These are phyloP conservation scores for Stereocaulon alpinum DNA, from an alignment of 495 filamentous ascomycete species.

Conservation along the genomic window DNA sequence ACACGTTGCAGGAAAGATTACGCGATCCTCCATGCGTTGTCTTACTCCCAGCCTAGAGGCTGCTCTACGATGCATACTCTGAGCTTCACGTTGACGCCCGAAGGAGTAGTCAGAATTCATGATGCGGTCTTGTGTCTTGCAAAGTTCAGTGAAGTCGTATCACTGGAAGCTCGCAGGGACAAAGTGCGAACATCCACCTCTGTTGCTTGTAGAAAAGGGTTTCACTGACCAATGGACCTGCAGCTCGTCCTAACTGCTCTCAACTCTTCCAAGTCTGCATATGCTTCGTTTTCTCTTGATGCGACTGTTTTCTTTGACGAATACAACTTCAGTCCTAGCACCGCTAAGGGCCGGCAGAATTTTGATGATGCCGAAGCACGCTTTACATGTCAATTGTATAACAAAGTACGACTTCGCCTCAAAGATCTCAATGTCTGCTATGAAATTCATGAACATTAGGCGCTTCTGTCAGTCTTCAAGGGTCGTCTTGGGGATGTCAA, in stretches of 20 bases:
- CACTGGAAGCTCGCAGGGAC: constrained; percentile 69
- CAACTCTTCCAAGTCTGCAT: constrained; percentile 89
- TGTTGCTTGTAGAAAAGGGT: not conserved
- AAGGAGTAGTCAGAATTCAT: constrained; percentile 63
- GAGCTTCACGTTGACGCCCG: constrained; percentile 66
- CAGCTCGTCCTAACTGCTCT: constrained; percentile 74
- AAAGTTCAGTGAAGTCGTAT: constrained; percentile 87
- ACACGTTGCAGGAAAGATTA: too few species aligned
- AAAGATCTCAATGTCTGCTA: not conserved
- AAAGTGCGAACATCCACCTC: constrained; percentile 37
- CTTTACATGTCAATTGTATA: constrained; percentile 65
- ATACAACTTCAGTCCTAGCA: constrained; percentile 51
- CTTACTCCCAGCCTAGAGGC: too few species aligned
- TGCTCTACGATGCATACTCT: constrained; percentile 36
- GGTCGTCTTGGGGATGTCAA: constrained; percentile 45
- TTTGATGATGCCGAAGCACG: constrained; percentile 33
- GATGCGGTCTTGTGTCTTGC: constrained; percentile 76
- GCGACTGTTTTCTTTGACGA: constrained; percentile 67
- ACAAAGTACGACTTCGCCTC: constrained; percentile 41
- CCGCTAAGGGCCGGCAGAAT: constrained; percentile 14
- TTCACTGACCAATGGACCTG: constrained; percentile 10
- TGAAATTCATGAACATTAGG: constrained; percentile 31
- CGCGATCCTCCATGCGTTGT: too few species aligned
- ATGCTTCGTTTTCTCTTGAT: constrained; percentile 70
- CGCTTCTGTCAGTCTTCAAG: constrained; percentile 66